Evolutionary conservation across 2,329 filamentous ascomycete genomes (phyloP), one percentile per base, ranked within the genome.

Genomic region (Fusarium nurragi): DNA sequence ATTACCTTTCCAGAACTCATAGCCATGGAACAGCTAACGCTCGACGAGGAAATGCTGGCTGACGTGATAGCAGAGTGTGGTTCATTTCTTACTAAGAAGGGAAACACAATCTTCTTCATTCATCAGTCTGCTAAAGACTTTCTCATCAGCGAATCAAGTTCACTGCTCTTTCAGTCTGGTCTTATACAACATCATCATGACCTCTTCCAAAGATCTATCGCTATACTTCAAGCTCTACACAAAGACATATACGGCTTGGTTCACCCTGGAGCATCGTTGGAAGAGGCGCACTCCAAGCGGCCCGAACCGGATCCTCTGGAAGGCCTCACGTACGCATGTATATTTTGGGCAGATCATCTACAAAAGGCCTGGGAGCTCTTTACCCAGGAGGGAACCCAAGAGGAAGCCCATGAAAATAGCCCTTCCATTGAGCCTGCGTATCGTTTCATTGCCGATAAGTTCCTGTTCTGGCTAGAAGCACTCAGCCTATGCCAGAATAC

Each of bases 31-130:
- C 1, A 0, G 3, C 13, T 51, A 1, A 0, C 34, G 0, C 1
- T 51, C 0, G 48, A 45, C 3, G 11, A 36, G 1, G 7, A 37
- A 1, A 18, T 0, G 1, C 0, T 51, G 1, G 28, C 9, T 3
- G 21, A 26, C n/a, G 13, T 26, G 2, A 37, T 52, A 18, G 3
- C 1, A 0, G 39, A 52, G 4, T 45, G 49, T 3, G 49, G 49
- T 14, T 52, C 28, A 0, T 45, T 52, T 28, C 4, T 52, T 2
- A 36, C 49, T 3, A 36, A 16, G 0, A 32, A 19, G 2, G 8
- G 1, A 8, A 13, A 18, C 9, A 36, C 28, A 18, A 2, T 44
- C 3, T 22, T 26, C 3, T 46, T 46, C n/a, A 21, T 46, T 4
- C 43, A 46, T 19, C 43, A 46, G 10, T 46, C 43, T 3, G 40